Evolutionary conservation across 805 yeast genomes (phyloP).

Genomic region (Wickerhamomyces strasburgensis): DNA sequence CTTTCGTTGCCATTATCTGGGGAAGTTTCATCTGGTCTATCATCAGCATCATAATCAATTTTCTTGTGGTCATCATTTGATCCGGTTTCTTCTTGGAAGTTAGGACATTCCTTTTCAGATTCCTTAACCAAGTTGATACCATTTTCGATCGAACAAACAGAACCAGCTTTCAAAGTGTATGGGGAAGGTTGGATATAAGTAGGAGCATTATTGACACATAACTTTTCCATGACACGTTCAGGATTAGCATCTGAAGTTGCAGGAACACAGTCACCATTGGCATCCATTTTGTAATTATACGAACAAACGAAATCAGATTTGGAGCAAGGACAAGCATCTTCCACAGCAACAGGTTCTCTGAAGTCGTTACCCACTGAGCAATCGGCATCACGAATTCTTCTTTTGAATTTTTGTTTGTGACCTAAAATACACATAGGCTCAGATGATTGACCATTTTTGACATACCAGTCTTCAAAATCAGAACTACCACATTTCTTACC

Average conservation of each 20-base stretch:
- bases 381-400: conserved; percentile 61
- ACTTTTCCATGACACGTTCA: conserved; percentile 21
- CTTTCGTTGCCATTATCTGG: conserved; percentile 17
- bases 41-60: conserved; percentile 24
- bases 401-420: conserved; percentile 51
- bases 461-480: conserved; percentile 65
- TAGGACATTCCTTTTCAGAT: conserved; percentile 17
- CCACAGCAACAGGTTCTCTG: conserved; percentile 34
- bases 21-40: conserved; percentile 27
- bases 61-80: conserved; percentile 14
- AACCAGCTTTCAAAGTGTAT: conserved; percentile 39
- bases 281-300: conserved; percentile 38
- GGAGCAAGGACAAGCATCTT: conserved; percentile 60
- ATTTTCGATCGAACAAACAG: conserved; percentile 34
- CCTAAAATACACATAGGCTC: conserved; percentile 59
- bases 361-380: conserved; percentile 43
- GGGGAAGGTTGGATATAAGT: conserved; percentile 29
- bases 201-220: conserved; percentile 26
- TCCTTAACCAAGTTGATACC: conserved; percentile 20
- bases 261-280: conserved; percentile 45
- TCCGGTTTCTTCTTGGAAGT: conserved; percentile 14
- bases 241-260: conserved; percentile 19
- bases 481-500: conserved; percentile 30
- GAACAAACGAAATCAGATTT: conserved; percentile 69
- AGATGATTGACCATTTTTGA: conserved; percentile 32